A percentile compares a stretch with the other conserved stretches of the same genome.
phyloP scores from a whole-genome alignment of 164 flowering plant species.

The Cinnamomum micranthum region DNA sequence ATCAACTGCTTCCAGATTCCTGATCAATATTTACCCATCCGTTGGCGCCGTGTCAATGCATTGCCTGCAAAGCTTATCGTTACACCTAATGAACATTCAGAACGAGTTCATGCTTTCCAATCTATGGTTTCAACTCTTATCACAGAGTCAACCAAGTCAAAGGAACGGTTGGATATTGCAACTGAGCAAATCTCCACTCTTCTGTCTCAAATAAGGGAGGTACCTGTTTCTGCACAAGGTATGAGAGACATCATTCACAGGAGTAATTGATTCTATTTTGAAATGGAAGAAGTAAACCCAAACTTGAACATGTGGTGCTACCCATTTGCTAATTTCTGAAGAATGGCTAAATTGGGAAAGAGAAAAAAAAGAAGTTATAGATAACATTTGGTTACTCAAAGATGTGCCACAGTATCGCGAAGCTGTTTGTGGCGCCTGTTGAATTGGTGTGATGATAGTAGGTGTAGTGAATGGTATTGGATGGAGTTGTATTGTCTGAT shows the following conservation, averaged over 20 bases:
- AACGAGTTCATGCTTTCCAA: constrained; percentile 63
- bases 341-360: background rate
- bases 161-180: constrained; percentile 70
- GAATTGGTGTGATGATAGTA: background rate
- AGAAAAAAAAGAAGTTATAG: background rate
- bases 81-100: constrained; percentile 43
- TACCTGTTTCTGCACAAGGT: constrained; percentile 43
- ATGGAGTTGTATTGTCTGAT: constrained; percentile 7
- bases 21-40: constrained; percentile 72
- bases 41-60: constrained; percentile 69
- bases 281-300: background rate
- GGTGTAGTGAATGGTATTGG: background rate
- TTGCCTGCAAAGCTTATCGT: constrained; percentile 31
- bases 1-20: constrained; percentile 93
- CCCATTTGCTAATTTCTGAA: too few species aligned
- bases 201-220: constrained; percentile 65
- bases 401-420: background rate
- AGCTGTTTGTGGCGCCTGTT: background rate
- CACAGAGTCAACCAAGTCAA: constrained; percentile 73
- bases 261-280: background rate
- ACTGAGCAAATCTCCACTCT: constrained; percentile 66
- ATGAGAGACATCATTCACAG: constrained; percentile 28
- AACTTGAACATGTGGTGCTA: background rate
- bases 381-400: background rate
- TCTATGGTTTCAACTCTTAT: constrained; percentile 67